Percentiles rank a stretch among this genome's conserved stretches.
Conservation (phyloP, 2,329 filamentous ascomycete genomes). For the Ceratocystis lukuohia region DNA sequence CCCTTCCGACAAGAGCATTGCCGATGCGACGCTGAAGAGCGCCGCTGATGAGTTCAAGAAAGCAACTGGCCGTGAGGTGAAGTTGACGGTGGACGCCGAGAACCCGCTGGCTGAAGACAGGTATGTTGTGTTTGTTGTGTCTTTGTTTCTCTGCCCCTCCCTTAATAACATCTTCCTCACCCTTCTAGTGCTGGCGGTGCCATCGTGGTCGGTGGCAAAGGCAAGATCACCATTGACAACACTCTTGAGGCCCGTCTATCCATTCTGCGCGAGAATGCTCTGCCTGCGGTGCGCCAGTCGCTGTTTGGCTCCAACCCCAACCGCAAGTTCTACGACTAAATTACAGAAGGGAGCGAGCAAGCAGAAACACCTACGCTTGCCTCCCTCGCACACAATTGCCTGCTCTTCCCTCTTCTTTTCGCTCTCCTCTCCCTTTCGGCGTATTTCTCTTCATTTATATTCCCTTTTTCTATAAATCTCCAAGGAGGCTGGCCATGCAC, state of each 20-base stretch:
- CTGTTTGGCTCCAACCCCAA: slow-evolving; percentile 92
- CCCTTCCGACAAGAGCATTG: slow-evolving; percentile 62
- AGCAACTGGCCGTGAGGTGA: slow-evolving; percentile 54
- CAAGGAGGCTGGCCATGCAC: no score
- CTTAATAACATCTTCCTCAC: background rate
- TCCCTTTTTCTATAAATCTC: no score
- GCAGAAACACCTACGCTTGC: no score
- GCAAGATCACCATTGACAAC: slow-evolving; percentile 98
- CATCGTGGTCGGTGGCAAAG: slow-evolving; percentile 62
- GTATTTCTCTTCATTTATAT: no score
- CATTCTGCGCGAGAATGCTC: slow-evolving; percentile 69
- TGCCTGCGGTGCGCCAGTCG: slow-evolving; percentile 71
- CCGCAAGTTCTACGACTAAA: slow-evolving; percentile 85
- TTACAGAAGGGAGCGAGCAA: no score
- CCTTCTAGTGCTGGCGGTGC: slow-evolving; percentile 59
- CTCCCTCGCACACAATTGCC: no score
- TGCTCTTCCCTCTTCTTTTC: no score
- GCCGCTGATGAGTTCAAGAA: slow-evolving; percentile 77
- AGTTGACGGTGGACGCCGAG: slow-evolving; percentile 61
- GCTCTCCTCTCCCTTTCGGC: no score
- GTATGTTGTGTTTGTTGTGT: slow-evolving; percentile 39
- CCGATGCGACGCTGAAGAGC: slow-evolving; percentile 64
- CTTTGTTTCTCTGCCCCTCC: background rate
- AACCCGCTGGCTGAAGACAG: slow-evolving; percentile 66
- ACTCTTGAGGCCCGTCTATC: slow-evolving; percentile 85